phyloP scores from a whole-genome alignment of 768 basidiomycete genomes.

The Clitopilus passeckerianus region DNA sequence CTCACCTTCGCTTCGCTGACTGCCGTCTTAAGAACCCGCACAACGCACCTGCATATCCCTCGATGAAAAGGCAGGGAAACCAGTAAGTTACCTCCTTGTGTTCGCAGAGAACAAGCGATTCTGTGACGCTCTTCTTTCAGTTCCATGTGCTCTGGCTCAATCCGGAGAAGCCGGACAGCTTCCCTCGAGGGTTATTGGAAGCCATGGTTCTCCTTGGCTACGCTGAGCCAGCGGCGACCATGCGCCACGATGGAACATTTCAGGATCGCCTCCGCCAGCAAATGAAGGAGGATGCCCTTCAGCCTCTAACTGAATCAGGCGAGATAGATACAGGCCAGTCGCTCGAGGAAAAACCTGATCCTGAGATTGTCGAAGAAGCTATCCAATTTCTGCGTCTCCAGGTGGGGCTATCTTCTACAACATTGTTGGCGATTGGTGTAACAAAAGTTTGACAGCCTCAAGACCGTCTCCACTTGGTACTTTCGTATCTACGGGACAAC shows the following conservation, averaged over 20 bases:
- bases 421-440: conserved; percentile 8
- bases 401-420: conserved; percentile 29
- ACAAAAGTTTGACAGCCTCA: conserved; percentile 44
- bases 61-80: conserved; percentile 68
- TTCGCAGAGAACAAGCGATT: not conserved
- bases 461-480: conserved; percentile 61
- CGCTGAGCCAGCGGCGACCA: conserved; percentile 15
- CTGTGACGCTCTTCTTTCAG: conserved; percentile 29
- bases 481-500: conserved; percentile 67
- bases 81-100: conserved; percentile 37
- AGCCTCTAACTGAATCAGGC: conserved; percentile 30
- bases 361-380: conserved; percentile 63
- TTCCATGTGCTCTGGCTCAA: conserved; percentile 83
- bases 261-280: conserved; percentile 60
- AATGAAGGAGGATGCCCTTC: conserved; percentile 73
- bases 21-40: conserved; percentile 38
- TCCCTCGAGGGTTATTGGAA: conserved; percentile 63
- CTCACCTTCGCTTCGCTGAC: not conserved
- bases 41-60: conserved; percentile 71
- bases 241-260: conserved; percentile 22
- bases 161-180: conserved; percentile 55
- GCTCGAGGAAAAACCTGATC: conserved; percentile 11
- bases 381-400: conserved; percentile 61
- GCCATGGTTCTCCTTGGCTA: conserved; percentile 39
- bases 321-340: conserved; percentile 26